Evolutionary conservation across 192 early-diverging fungal species (phyloP).

Genomic region (Geranomyces variabilis): DNA sequence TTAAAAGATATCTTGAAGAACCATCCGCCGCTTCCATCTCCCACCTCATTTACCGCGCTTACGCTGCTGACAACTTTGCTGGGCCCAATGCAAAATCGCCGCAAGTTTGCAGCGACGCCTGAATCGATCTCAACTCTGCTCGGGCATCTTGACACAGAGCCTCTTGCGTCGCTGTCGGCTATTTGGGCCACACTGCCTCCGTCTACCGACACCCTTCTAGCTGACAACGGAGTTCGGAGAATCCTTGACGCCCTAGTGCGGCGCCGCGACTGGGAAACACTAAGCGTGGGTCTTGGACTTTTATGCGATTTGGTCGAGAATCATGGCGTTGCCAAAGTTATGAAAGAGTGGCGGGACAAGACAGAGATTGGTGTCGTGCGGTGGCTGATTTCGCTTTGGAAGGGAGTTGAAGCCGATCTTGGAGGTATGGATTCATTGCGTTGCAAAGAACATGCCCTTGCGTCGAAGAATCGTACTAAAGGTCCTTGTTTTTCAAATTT

Average conservation of each 20-base stretch:
- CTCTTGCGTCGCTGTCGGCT: slow-evolving; percentile 29
- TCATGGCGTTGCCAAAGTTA: not conserved
- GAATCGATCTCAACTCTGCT: slow-evolving; percentile 42
- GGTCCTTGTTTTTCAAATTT: not conserved
- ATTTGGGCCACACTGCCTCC: slow-evolving; percentile 22
- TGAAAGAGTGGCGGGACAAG: slow-evolving; percentile 33
- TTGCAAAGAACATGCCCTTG: no score
- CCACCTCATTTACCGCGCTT: slow-evolving; percentile 35
- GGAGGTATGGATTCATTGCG: slow-evolving; percentile 40
- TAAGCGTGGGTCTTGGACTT: slow-evolving; percentile 26
- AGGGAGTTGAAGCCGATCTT: slow-evolving; percentile 39
- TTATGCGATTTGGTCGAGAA: slow-evolving; percentile 24
- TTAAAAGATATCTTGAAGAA: slow-evolving; percentile 21
- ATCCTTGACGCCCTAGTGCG: not conserved
- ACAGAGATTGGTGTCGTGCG: slow-evolving; percentile 33
- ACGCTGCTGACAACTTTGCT: slow-evolving; percentile 48
- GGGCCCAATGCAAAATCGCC: slow-evolving; percentile 7
- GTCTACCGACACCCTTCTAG: not conserved
- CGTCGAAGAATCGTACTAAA: not conserved
- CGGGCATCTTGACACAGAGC: slow-evolving; percentile 33
- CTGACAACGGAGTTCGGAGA: not conserved
- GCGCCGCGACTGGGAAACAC: not conserved
- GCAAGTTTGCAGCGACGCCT: slow-evolving; percentile 5
- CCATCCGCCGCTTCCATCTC: slow-evolving; percentile 32
- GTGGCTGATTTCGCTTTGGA: slow-evolving; percentile 48